Base-by-base conservation (phyloP, 768 basidiomycete genomes). In the Holtermanniella nyarrowii region DNA sequence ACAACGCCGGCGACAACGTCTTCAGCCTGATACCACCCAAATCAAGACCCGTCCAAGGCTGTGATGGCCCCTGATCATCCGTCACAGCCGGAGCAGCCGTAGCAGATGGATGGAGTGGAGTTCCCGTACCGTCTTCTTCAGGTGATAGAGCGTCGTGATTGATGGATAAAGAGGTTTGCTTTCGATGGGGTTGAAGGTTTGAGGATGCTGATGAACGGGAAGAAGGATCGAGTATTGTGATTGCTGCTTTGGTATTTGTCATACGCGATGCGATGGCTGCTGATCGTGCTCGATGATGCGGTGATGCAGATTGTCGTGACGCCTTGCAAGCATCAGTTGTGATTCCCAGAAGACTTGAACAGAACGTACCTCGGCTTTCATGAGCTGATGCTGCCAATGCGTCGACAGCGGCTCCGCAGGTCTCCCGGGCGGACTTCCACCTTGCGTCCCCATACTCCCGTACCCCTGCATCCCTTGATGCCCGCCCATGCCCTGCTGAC, bases 21-120 rank as follows among this genome's bases (percentile, higher is more conserved):
- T 91, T 93, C 67, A 99, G 82, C 58, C 82, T 81, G 59, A 95
- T 83, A 14, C 95, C 95, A 49, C 95, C 93, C 82, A 99, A 88
- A 73, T 99, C 95, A 44, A 99, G 75, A 18, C 87, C 86, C 24
- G 74, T 84, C 91, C 93, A 99, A 1, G 66, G 64, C 44, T 70
- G 63, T 5, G 41, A 40, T 31, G 55, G 42, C 63, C 83, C 21
- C 39, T 47, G 1, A 43, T 25, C 27, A 49, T 44, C n/a, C 40
- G 18, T 20, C n/a, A n/a, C n/a, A 23, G 57, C 57, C 23, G 65
- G 59, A 3, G 49, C 49, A 2, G 85, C 82, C 2, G 86, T 84
- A 1, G 85, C 83, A n/a, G n/a, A n/a, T n/a, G n/a, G n/a, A n/a
- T n/a, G n/a, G n/a, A n/a, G n/a, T 58, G 85, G 84, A 16, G 59